Percentiles rank a stretch among this genome's conserved stretches.
Evolutionary conservation across 2,329 filamentous ascomycete genomes (phyloP).

Genomic region (Chalaropsis thielavioides): DNA sequence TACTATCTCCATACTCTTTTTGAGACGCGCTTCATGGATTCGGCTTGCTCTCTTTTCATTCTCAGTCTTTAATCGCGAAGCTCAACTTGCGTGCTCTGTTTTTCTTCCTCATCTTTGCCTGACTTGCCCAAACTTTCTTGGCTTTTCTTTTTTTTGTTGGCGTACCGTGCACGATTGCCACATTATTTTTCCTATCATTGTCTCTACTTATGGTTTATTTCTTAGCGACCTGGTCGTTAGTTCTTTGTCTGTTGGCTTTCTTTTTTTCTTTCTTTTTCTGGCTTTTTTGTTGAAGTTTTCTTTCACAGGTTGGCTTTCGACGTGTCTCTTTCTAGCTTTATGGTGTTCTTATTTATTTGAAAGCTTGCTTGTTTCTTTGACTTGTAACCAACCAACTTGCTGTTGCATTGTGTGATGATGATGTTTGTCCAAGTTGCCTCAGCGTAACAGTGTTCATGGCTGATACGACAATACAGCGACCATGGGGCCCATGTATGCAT

Average conservation of each 20-base stretch:
- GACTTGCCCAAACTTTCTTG: neutral
- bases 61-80: neutral
- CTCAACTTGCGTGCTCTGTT: neutral
- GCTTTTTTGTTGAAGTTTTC: neutral
- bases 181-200: neutral
- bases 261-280: slow-evolving; percentile 17
- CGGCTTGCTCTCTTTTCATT: neutral
- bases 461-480: no score
- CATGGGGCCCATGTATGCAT: no score
- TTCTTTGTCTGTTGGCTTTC: neutral
- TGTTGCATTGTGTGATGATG: slow-evolving; percentile 10
- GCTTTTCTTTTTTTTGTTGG: neutral
- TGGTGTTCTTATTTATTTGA: neutral
- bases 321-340: neutral
- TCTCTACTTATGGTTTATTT: neutral
- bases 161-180: neutral
- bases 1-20: slow-evolving; percentile 7
- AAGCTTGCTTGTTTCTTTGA: slow-evolving; percentile 12
- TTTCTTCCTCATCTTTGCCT: neutral
- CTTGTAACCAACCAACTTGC: neutral
- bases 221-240: neutral
- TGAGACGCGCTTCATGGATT: neutral
- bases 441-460: no score
- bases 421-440: neutral
- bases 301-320: slow-evolving; percentile 1